Conservation (phyloP, 495 filamentous ascomycete species). For the Xylaria cubensis region DNA sequence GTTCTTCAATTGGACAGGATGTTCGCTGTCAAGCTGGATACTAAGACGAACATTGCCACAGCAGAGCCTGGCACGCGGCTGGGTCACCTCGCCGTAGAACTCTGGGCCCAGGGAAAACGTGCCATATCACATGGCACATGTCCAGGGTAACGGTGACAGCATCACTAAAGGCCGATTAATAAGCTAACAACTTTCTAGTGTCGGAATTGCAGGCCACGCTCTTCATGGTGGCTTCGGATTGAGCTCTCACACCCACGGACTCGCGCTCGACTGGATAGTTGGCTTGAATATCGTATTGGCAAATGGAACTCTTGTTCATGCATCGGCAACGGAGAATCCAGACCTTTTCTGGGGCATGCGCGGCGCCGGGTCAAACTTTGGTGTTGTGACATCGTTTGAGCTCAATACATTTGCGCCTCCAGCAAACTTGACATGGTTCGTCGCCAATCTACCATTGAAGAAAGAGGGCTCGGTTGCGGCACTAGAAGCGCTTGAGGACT, state of each 20-base stretch:
- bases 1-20: constrained; percentile 53
- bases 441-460: constrained; percentile 47
- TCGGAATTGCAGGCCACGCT: constrained; percentile 52
- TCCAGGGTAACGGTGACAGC: constrained; percentile 45
- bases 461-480: constrained; percentile 42
- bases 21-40: constrained; percentile 49
- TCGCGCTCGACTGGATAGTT: constrained; percentile 53
- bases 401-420: constrained; percentile 56
- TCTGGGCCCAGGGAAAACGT: constrained; percentile 49
- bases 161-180: background rate
- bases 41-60: constrained; percentile 47
- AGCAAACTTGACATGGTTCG: constrained; percentile 47
- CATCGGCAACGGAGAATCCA: constrained; percentile 49
- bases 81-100: constrained; percentile 47
- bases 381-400: constrained; percentile 48
- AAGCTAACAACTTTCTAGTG: constrained; percentile 38
- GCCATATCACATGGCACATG: constrained; percentile 56
- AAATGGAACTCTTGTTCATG: constrained; percentile 47
- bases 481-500: constrained; percentile 49
- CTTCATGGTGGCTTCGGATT: constrained; percentile 56
- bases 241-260: constrained; percentile 52
- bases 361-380: constrained; percentile 52
- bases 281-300: constrained; percentile 52
- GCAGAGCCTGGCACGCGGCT: constrained; percentile 49
- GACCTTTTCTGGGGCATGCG: constrained; percentile 55